phyloP scores from a whole-genome alignment of 306 rosid genomes.

The Cicer yamashitae region DNA sequence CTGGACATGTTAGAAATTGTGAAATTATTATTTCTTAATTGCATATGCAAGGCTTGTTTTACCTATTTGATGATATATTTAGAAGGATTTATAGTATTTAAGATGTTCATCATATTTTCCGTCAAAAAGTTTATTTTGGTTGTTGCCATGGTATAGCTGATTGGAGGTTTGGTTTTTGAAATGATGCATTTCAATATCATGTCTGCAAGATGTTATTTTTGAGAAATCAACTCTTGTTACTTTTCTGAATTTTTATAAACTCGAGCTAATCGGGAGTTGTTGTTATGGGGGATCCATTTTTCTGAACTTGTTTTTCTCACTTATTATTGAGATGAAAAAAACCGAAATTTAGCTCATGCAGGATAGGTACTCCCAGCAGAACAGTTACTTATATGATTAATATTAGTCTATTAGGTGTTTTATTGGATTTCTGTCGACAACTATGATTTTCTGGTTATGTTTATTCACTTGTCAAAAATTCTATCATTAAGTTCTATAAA shows the following conservation, averaged over 20 bases:
- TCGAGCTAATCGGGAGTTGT: background rate
- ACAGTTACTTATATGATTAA: conserved; percentile 1
- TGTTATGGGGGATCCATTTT: too few relatives aligned
- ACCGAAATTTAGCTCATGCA: background rate
- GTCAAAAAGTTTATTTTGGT: background rate
- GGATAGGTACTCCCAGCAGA: background rate
- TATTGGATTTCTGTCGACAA: conserved; percentile 18
- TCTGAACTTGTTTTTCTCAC: background rate
- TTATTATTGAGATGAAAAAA: background rate
- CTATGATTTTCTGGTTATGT: conserved; percentile 33
- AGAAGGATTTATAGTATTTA: background rate
- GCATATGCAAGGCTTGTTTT: background rate
- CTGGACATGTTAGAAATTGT: background rate
- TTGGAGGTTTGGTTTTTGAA: background rate
- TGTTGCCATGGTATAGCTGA: background rate
- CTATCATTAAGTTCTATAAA: background rate
- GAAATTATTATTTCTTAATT: background rate
- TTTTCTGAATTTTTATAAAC: background rate
- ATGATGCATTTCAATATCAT: conserved; percentile 16
- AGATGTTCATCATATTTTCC: background rate
- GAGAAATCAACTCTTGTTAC: conserved; percentile 10
- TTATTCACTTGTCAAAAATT: conserved; percentile 23
- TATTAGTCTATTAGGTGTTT: conserved; percentile 9
- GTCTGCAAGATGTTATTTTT: background rate
- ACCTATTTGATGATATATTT: background rate